Evolutionary conservation across 2,329 filamentous ascomycete genomes (phyloP).

Genomic region (Arthrobotrys musiformis): DNA sequence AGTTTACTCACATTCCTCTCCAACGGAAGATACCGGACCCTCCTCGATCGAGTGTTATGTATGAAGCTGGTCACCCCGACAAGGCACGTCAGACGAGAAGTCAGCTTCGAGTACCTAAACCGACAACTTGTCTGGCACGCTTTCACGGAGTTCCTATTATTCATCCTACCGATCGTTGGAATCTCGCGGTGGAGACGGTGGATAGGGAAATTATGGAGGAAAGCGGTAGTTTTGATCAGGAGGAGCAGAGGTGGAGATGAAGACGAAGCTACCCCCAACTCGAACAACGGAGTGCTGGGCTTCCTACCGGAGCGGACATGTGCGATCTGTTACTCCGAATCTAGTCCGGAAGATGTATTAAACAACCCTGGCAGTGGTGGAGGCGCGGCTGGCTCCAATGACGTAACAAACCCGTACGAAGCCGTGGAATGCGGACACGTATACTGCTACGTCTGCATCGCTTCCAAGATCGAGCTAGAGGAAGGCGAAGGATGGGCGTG

Average conservation of each 20-base stretch:
- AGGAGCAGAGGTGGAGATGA: slow-evolving; percentile 67
- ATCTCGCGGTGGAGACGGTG: slow-evolving; percentile 92
- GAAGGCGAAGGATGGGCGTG: slow-evolving; percentile 95
- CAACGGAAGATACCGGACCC: slow-evolving; percentile 88
- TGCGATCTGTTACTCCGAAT: slow-evolving; percentile 92
- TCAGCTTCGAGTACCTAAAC: slow-evolving; percentile 97
- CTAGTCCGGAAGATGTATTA: slow-evolving; percentile 55
- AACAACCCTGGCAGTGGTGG: slow-evolving; percentile 49
- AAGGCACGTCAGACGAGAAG: slow-evolving; percentile 85
- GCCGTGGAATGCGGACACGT: slow-evolving; percentile 87
- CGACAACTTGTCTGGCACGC: slow-evolving; percentile 98
- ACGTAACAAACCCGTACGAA: slow-evolving; percentile 96
- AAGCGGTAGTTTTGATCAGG: slow-evolving; percentile 74
- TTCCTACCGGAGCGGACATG: slow-evolving; percentile 94
- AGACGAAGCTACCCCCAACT: slow-evolving; percentile 62
- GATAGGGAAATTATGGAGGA: slow-evolving; percentile 86
- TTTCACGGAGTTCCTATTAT: slow-evolving; percentile 98
- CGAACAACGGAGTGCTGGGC: slow-evolving; percentile 76
- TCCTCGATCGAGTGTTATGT: slow-evolving; percentile 84
- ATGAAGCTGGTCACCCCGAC: slow-evolving; percentile 87
- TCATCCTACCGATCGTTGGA: slow-evolving; percentile 94
- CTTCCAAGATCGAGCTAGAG: slow-evolving; percentile 86
- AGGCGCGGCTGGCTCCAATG: slow-evolving; percentile 74
- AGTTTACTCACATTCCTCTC: slow-evolving; percentile 92
- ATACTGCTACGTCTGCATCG: slow-evolving; percentile 97